Evolutionary conservation across 2,329 filamentous ascomycete genomes (phyloP).

Genomic region (Macrophomina phaseolina): DNA sequence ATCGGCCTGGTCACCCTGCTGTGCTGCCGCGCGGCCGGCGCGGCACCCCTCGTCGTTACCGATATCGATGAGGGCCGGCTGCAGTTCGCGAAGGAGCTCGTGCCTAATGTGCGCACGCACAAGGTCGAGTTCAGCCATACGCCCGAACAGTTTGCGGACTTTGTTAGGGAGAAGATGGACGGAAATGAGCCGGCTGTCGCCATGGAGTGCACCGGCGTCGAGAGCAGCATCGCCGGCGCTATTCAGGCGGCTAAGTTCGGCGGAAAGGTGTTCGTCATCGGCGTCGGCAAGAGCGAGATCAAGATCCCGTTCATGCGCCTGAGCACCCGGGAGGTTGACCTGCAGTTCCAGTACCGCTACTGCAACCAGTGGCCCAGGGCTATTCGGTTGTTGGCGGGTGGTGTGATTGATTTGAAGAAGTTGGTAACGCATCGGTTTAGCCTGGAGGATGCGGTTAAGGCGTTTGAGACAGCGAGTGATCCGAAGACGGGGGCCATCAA

Average conservation of each 20-base stretch:
- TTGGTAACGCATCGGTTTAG: constrained; percentile 87
- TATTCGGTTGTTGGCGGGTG: constrained; percentile 84
- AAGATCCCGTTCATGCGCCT: constrained; percentile 94
- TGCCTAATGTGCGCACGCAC: constrained; percentile 79
- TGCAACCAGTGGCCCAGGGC: constrained; percentile 95
- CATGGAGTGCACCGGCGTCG: constrained; percentile 94
- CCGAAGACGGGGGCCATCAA: constrained; percentile 96
- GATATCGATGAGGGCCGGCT: constrained; percentile 90
- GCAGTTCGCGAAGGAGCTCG: constrained; percentile 82
- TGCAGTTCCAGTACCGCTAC: constrained; percentile 97
- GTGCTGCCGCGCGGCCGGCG: constrained; percentile 84
- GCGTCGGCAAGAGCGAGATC: constrained; percentile 94
- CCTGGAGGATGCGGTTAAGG: constrained; percentile 85
- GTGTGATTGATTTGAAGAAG: constrained; percentile 78
- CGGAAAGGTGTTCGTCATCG: constrained; percentile 95
- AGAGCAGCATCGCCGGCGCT: constrained; percentile 82
- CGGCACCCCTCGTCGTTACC: constrained; percentile 89
- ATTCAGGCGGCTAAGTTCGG: constrained; percentile 94
- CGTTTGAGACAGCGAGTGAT: constrained; percentile 87
- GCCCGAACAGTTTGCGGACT: constrained; percentile 73
- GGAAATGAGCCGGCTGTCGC: constrained; percentile 81
- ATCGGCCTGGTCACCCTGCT: constrained; percentile 90
- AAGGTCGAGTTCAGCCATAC: constrained; percentile 69
- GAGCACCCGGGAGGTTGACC: constrained; percentile 87
- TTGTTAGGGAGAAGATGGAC: constrained; percentile 73